Evolutionary conservation across 2,329 filamentous ascomycete genomes (phyloP), one percentile per base, ranked within the genome.

Genomic region (Pseudohalonectria lignicola): DNA sequence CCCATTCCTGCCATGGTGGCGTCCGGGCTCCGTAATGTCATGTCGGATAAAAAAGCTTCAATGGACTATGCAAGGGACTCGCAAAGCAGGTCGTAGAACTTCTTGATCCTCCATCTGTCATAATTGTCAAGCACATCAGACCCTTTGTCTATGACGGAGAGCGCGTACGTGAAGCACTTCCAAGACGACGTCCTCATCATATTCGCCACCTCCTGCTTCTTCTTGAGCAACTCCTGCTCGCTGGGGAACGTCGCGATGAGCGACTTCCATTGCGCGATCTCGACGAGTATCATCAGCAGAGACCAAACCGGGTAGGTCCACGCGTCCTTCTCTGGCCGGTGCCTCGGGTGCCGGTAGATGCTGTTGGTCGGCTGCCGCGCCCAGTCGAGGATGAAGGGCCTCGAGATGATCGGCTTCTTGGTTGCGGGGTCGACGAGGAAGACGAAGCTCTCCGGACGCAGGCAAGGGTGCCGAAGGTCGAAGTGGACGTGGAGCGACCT

Each of bases 401-500:
- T 25, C 21, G 8, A n/a, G 31, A 37, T 12, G 13, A 31, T 26
- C 11, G 26, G 25, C 13, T 31, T 15, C 19, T 19, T 21, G 32
- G 10, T 9, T n/a, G 15, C 32, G 32, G 3, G 15, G 18, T 19
- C 19, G 32, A 15, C 21, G 32, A 34, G 29, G 21, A 40, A 40
- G 12, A 40, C 41, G 15, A 43, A 37, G 37, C 41, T 43, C 17
- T 40, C 18, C 19, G 31, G 20, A 10, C 38, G 37, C 19, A 43
- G 38, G 20, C 20, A 31, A 15, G 41, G 37, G 35, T 43, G 41
- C 16, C 8, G n/a, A 13, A 43, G 12, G 8, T 40, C n/a, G 18
- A 40, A 40, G 37, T 43, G 41, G 6, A 40, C 31, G 25, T 40
- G 34, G 13, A 40, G 31, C 31, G 38, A 43, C 19, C 41, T 37